Conservation (phyloP, 148 eudicot species). For the Polygonum aviculare region DNA sequence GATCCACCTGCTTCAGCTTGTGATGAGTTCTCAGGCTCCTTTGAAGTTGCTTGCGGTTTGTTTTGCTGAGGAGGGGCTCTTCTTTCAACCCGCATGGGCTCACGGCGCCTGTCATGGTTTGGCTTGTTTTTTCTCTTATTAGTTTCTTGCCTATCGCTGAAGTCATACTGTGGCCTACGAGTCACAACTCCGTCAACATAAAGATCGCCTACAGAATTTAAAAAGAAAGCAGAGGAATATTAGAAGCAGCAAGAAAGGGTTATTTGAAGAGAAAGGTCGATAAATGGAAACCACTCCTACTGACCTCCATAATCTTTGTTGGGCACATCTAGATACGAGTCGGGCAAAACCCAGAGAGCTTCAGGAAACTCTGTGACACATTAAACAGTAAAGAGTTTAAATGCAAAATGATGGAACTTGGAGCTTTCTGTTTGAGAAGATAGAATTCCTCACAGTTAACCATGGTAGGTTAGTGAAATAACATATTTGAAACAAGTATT, state of each 20-base stretch:
- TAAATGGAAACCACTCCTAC: slow-evolving; percentile 7
- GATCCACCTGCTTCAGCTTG: neutral
- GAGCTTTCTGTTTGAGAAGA: neutral
- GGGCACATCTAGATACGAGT: slow-evolving; percentile 92
- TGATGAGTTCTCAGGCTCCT: slow-evolving; percentile 13
- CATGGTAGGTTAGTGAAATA: neutral
- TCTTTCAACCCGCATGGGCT: slow-evolving; percentile 42
- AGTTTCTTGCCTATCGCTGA: slow-evolving; percentile 37
- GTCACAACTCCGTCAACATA: slow-evolving; percentile 70
- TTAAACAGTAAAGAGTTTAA: slow-evolving; percentile 6
- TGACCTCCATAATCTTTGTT: slow-evolving; percentile 96
- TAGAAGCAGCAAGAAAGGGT: neutral
- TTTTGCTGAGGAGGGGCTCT: slow-evolving; percentile 35
- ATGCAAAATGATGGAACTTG: neutral
- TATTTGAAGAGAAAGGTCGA: neutral
- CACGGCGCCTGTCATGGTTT: slow-evolving; percentile 64
- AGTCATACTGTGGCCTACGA: slow-evolving; percentile 78
- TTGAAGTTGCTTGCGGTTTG: slow-evolving; percentile 13
- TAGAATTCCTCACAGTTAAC: neutral
- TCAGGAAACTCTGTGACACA: slow-evolving; percentile 50
- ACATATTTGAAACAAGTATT: neutral
- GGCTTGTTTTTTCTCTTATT: slow-evolving; percentile 63
- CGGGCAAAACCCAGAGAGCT: slow-evolving; percentile 92
- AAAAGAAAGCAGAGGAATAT: neutral
- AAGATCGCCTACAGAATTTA: slow-evolving; percentile 46